Conservation (phyloP, 1,284 basidiomycete species). For the Tylopilus orsonianus region DNA sequence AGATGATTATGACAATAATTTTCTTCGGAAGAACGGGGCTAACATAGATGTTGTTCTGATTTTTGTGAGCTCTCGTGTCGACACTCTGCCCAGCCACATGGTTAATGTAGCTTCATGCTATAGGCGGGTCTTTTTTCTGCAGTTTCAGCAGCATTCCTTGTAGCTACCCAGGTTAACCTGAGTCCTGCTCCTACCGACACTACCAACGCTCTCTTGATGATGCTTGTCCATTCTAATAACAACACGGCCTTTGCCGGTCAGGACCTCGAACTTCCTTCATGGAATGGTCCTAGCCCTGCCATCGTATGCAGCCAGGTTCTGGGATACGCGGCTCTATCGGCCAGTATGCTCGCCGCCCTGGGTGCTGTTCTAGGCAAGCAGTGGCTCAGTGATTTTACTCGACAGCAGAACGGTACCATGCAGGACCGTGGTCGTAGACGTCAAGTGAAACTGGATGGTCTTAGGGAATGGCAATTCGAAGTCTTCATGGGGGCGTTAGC, state of each 20-base stretch:
- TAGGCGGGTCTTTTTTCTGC: constrained; percentile 22
- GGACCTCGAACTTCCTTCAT: constrained; percentile 5
- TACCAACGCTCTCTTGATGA: constrained; percentile 17
- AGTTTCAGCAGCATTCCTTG: constrained; percentile 16
- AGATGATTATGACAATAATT: constrained; percentile 10
- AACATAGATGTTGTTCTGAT: constrained; percentile 18
- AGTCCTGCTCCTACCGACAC: constrained; percentile 13
- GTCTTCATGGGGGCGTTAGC: constrained; percentile 12
- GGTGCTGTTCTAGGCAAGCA: constrained; percentile 19
- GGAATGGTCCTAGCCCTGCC: constrained; percentile 10
- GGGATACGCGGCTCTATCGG: constrained; percentile 14
- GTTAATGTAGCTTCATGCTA: not conserved
- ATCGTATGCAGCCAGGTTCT: constrained; percentile 14
- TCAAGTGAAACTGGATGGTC: constrained; percentile 18
- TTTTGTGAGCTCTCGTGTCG: constrained; percentile 9
- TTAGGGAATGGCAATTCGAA: constrained; percentile 14
- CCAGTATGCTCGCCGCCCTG: constrained; percentile 19
- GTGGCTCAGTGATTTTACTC: constrained; percentile 14
- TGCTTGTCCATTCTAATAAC: constrained; percentile 15
- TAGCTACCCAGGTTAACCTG: constrained; percentile 7
- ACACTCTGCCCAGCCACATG: not conserved
- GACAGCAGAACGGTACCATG: not conserved
- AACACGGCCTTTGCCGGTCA: constrained; percentile 9
- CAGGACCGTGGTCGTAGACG: constrained; percentile 15
- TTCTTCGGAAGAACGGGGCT: constrained; percentile 10